These are phyloP conservation scores for Pythium guiyangense DNA, from an alignment of 352 stramenopile species.

Conservation along the genomic window DNA sequence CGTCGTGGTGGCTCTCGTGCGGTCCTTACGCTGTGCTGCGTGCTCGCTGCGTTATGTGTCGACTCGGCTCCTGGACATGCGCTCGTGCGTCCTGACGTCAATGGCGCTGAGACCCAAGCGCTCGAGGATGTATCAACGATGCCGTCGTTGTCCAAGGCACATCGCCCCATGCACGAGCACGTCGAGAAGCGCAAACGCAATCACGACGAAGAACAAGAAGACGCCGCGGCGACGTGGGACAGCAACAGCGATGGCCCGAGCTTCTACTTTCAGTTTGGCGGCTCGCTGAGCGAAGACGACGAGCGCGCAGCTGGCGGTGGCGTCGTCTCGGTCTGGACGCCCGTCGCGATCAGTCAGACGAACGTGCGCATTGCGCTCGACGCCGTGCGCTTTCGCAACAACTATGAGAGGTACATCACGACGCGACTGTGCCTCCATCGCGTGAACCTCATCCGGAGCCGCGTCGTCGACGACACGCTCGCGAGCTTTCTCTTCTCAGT, in stretches of 20 bases:
- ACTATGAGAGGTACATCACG: slow-evolving; percentile 29
- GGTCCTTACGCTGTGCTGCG: background rate
- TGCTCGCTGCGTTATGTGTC: background rate
- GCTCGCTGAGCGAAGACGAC: background rate
- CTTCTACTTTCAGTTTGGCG: slow-evolving; percentile 4
- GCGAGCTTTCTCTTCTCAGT: slow-evolving; percentile 29
- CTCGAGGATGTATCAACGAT: too few species aligned
- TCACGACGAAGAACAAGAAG: background rate
- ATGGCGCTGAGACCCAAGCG: background rate
- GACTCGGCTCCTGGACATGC: background rate
- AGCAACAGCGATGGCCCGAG: background rate
- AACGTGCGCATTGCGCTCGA: slow-evolving; percentile 26
- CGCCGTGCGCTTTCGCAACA: slow-evolving; percentile 31
- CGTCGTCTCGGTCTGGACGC: slow-evolving; percentile 16
- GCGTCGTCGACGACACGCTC: slow-evolving; percentile 13
- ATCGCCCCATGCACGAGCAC: background rate
- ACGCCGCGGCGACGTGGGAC: background rate
- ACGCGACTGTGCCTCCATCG: slow-evolving; percentile 36
- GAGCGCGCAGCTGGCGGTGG: background rate
- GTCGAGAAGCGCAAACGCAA: background rate
- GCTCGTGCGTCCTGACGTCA: too few species aligned
- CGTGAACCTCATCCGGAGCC: slow-evolving; percentile 26
- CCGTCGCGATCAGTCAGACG: slow-evolving; percentile 14
- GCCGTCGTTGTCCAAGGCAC: background rate
- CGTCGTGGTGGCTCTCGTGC: too few species aligned